These are phyloP conservation scores for Leishmania gerbilli DNA, from an alignment of 208 protist genomes.

Conservation along the genomic window DNA sequence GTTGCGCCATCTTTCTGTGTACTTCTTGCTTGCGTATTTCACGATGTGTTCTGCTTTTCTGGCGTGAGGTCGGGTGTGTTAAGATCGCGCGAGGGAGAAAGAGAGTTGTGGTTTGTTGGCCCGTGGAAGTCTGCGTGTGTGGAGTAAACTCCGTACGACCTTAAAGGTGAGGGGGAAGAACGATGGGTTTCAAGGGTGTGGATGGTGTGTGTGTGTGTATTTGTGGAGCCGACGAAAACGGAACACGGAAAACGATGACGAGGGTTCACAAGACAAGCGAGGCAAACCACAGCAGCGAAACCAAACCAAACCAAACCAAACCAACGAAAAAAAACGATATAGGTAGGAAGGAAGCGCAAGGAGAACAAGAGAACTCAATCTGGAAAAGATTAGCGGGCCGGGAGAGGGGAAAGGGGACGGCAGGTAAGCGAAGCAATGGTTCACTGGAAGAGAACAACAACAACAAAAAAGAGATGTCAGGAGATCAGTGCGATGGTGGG, in stretches of 20 bases:
- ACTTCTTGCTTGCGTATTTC: neutral
- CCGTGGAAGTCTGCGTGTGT: neutral
- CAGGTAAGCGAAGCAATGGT: neutral
- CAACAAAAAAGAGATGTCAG: neutral
- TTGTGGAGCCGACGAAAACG: too few relatives aligned
- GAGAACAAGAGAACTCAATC: neutral
- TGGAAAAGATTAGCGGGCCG: neutral
- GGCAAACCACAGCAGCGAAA: too few relatives aligned
- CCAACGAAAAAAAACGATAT: neutral
- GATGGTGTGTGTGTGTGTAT: too few relatives aligned
- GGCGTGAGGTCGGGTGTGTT: neutral
- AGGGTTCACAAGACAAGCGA: too few relatives aligned
- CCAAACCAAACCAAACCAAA: neutral
- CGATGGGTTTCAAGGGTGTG: neutral
- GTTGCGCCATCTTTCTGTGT: slow-evolving; percentile 26
- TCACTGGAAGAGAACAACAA: slow-evolving; percentile 2
- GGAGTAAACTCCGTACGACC: neutral
- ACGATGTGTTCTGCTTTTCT: neutral
- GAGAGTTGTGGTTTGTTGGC: neutral
- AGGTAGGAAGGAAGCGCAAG: neutral
- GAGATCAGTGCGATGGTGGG: neutral
- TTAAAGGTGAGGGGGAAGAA: neutral
- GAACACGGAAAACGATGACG: too few relatives aligned
- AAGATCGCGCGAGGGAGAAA: neutral
- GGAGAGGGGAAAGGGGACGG: neutral